phyloP scores from a whole-genome alignment of 225 moss, liverwort and hornwort genomes.

The Pseudoscleropodium purum region DNA sequence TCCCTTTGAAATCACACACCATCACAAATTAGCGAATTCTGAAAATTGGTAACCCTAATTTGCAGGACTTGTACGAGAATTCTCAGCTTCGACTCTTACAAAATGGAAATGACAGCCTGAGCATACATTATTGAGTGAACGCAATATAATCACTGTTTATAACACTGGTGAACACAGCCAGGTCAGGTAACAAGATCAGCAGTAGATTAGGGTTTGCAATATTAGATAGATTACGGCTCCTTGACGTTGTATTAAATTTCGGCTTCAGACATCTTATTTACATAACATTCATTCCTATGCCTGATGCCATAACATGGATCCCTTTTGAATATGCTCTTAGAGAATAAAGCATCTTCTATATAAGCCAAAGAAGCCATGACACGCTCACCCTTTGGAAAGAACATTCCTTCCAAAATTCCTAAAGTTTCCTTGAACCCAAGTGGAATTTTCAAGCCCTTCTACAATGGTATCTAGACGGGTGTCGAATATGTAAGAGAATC shows the following conservation, averaged over 20 bases:
- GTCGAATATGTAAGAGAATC: neutral
- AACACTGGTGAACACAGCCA: neutral
- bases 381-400: neutral
- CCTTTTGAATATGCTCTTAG: neutral
- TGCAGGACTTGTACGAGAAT: neutral
- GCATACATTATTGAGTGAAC: neutral
- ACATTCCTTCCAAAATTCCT: neutral
- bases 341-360: neutral
- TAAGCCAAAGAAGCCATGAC: neutral
- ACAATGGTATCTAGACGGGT: neutral
- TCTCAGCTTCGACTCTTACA: neutral
- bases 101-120: neutral
- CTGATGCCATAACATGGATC: too few species aligned
- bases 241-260: neutral
- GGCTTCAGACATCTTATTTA: neutral
- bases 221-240: neutral
- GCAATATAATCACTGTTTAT: too few species aligned
- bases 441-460: neutral
- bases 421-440: neutral
- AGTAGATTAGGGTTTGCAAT: neutral
- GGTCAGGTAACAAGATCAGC: neutral
- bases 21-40: neutral
- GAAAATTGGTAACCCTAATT: neutral
- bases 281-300: neutral
- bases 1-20: constrained; percentile 10